Conservation (phyloP, 495 filamentous ascomycete species). For the Penicillium paradoxum region DNA sequence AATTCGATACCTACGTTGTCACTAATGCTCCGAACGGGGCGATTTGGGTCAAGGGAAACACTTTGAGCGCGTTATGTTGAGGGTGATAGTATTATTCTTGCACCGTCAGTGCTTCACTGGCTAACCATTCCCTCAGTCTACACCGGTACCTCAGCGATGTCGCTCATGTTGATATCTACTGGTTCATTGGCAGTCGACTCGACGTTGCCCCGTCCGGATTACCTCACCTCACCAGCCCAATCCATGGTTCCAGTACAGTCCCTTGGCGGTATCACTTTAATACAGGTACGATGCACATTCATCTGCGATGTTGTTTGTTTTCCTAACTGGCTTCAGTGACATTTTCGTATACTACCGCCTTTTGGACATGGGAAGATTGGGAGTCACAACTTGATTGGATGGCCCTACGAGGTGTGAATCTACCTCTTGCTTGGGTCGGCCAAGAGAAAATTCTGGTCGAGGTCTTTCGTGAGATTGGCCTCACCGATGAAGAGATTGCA, state of each 20-base stretch:
- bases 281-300: constrained; percentile 22
- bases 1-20: constrained; percentile 42
- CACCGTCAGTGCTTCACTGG: too few relatives aligned
- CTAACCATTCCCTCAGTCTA: constrained; percentile 24
- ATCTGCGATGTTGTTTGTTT: background rate
- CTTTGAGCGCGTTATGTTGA: constrained; percentile 41
- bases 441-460: constrained; percentile 48
- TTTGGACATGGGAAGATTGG: constrained; percentile 54
- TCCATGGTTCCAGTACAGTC: constrained; percentile 33
- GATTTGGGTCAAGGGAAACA: constrained; percentile 42
- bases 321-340: constrained; percentile 35
- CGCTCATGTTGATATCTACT: constrained; percentile 49
- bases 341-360: constrained; percentile 50
- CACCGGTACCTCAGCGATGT: constrained; percentile 46
- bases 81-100: constrained; percentile 30
- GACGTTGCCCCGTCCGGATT: constrained; percentile 15
- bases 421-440: constrained; percentile 51
- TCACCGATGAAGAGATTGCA: constrained; percentile 41
- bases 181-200: constrained; percentile 37
- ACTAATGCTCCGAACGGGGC: constrained; percentile 33
- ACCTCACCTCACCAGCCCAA: constrained; percentile 11
- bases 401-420: constrained; percentile 48
- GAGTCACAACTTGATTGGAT: constrained; percentile 52
- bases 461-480: constrained; percentile 44
- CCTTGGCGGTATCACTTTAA: constrained; percentile 54